These are phyloP conservation scores for Lophiostoma macrostomum DNA, from an alignment of 495 filamentous ascomycete species.

Conservation along the genomic window DNA sequence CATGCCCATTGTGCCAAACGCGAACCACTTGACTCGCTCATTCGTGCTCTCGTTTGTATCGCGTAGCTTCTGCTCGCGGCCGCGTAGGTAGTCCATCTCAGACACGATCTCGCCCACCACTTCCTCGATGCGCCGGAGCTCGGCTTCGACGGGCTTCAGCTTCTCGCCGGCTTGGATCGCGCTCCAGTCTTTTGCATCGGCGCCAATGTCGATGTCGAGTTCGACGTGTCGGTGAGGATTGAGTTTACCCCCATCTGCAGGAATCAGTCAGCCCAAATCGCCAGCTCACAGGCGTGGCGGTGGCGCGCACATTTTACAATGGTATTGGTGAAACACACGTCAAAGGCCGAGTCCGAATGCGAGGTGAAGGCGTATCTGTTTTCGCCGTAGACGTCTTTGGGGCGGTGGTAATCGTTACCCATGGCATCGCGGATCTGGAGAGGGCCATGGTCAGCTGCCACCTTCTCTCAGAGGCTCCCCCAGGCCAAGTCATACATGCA, in stretches of 20 bases:
- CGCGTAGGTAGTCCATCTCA: constrained; percentile 68
- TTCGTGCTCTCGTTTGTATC: constrained; percentile 99
- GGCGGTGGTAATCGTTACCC: constrained; percentile 89
- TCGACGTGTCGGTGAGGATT: constrained; percentile 77
- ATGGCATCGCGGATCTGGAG: constrained; percentile 85
- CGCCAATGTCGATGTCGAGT: constrained; percentile 97
- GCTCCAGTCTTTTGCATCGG: constrained; percentile 97
- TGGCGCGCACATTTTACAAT: too few species aligned
- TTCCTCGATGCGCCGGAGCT: constrained; percentile 75
- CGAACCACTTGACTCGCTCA: constrained; percentile 98
- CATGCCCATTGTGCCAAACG: constrained; percentile 90
- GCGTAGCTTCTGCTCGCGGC: constrained; percentile 87
- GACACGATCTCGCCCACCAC: constrained; percentile 41
- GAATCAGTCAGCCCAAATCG: constrained; percentile 8
- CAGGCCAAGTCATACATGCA: constrained; percentile 72
- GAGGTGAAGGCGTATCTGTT: constrained; percentile 91
- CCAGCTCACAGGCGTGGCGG: too few species aligned
- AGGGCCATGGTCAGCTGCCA: constrained; percentile 5
- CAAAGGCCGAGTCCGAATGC: constrained; percentile 90
- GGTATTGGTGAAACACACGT: constrained; percentile 94
- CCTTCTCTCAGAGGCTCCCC: background rate
- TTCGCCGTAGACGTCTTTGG: constrained; percentile 89
- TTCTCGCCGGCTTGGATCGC: constrained; percentile 96
- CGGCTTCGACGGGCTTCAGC: constrained; percentile 94
- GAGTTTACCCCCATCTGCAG: constrained; percentile 43